Percentiles rank a stretch among this genome's conserved stretches.
phyloP scores from a whole-genome alignment of 2,329 filamentous ascomycete genomes.

The Trichoderma gracile region DNA sequence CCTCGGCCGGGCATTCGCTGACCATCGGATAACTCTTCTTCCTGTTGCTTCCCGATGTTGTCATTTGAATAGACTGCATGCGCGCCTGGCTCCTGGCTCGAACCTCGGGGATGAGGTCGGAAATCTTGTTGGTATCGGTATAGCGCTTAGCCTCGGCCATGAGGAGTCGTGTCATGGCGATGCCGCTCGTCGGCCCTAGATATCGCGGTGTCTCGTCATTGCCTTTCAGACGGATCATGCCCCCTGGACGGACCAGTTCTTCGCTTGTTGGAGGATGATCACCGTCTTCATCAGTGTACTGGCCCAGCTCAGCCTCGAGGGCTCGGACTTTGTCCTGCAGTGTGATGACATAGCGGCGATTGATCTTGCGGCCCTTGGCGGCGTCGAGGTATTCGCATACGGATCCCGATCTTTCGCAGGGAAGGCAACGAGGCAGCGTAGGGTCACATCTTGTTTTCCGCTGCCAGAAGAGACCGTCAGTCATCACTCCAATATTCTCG shows the following conservation, averaged over 20 bases:
- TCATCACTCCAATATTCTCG: neutral
- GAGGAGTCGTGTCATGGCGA: constrained; percentile 88
- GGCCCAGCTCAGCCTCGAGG: constrained; percentile 77
- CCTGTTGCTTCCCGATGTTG: constrained; percentile 53
- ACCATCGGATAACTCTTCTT: constrained; percentile 91
- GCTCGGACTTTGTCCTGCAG: constrained; percentile 83
- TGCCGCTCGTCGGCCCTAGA: constrained; percentile 90
- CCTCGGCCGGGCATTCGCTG: constrained; percentile 77
- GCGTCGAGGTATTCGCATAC: constrained; percentile 96
- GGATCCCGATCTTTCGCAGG: constrained; percentile 88
- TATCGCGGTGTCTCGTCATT: constrained; percentile 85
- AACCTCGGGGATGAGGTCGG: constrained; percentile 81
- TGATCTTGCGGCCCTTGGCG: constrained; percentile 79
- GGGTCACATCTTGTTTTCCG: constrained; percentile 96
- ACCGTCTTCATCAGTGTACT: constrained; percentile 75
- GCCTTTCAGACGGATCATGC: constrained; percentile 80
- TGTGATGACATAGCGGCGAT: constrained; percentile 87
- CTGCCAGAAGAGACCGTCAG: constrained; percentile 46
- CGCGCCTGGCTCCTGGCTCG: constrained; percentile 57
- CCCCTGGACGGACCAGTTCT: constrained; percentile 82
- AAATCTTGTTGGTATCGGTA: constrained; percentile 86
- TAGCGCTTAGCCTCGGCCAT: constrained; percentile 97
- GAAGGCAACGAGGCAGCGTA: constrained; percentile 83
- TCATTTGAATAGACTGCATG: constrained; percentile 61
- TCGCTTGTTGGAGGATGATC: constrained; percentile 71